Evolutionary conservation across 306 rosid species (phyloP).

Genomic region (Lathyrus tuberosus): DNA sequence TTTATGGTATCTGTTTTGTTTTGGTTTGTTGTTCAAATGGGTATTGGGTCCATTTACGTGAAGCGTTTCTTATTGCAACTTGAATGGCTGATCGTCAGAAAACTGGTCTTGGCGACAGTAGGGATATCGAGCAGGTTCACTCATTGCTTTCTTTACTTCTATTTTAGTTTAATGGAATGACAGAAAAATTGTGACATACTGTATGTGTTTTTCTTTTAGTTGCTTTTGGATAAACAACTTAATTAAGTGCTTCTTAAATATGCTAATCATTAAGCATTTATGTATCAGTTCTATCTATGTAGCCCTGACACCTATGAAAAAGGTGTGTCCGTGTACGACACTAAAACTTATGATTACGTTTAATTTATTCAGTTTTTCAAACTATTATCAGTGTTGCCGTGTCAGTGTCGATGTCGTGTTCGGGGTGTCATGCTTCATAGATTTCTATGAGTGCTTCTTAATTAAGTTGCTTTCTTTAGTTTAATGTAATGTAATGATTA

Average conservation of each 20-base stretch:
- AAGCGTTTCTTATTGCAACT: slow-evolving; percentile 60
- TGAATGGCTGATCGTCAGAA: slow-evolving; percentile 93
- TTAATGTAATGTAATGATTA: not conserved
- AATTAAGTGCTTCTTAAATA: not conserved
- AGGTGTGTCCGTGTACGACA: too few species aligned
- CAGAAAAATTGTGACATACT: too few species aligned
- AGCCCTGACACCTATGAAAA: too few species aligned
- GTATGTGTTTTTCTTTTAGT: not conserved
- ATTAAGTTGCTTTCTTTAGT: not conserved
- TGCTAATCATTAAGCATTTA: not conserved
- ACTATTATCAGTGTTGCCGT: too few species aligned
- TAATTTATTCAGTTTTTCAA: too few species aligned
- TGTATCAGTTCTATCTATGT: not conserved
- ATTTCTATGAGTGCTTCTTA: not conserved
- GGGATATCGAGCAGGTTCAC: slow-evolving; percentile 88
- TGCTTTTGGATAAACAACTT: slow-evolving; percentile 2
- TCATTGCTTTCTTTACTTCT: not conserved
- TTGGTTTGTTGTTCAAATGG: slow-evolving; percentile 67
- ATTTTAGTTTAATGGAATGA: too few species aligned
- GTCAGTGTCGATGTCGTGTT: too few species aligned
- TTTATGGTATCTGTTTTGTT: slow-evolving; percentile 47
- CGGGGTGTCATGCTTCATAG: too few species aligned
- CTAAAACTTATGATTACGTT: too few species aligned
- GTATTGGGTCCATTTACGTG: slow-evolving; percentile 57
- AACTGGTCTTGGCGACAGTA: slow-evolving; percentile 60